phyloP scores from a whole-genome alignment of 805 yeast species.

The Alloascoidea africana region DNA sequence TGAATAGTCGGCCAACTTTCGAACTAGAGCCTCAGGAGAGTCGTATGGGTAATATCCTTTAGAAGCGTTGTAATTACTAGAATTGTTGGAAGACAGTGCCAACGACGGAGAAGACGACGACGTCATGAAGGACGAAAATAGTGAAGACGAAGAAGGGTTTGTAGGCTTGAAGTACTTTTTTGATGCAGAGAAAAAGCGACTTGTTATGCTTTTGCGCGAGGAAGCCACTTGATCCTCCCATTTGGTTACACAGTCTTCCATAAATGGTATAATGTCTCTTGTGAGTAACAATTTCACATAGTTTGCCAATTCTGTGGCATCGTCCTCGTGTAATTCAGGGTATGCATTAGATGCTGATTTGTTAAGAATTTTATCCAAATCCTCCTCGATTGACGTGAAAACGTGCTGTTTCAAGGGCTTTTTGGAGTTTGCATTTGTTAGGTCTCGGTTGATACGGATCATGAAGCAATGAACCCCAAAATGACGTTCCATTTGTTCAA shows the following conservation, averaged over 20 bases:
- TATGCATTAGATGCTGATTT: slow-evolving; percentile 8
- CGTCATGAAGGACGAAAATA: slow-evolving; percentile 9
- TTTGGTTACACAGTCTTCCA: slow-evolving; percentile 63
- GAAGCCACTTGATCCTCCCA: slow-evolving; percentile 80
- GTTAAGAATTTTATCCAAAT: slow-evolving; percentile 17
- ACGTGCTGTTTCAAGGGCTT: slow-evolving; percentile 16
- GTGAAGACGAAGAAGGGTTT: slow-evolving; percentile 16
- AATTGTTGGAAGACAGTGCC: too few relatives aligned
- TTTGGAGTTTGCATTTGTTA: slow-evolving; percentile 6
- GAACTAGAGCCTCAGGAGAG: slow-evolving; percentile 54
- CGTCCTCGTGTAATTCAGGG: slow-evolving; percentile 13
- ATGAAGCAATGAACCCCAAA: slow-evolving; percentile 19
- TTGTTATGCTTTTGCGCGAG: slow-evolving; percentile 64
- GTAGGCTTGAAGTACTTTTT: slow-evolving; percentile 36
- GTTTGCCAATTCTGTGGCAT: slow-evolving; percentile 24
- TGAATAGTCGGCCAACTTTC: slow-evolving; percentile 87
- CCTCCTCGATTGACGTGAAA: slow-evolving; percentile 31
- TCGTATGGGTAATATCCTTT: slow-evolving; percentile 46
- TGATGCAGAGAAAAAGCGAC: slow-evolving; percentile 55
- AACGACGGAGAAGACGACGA: slow-evolving; percentile 9
- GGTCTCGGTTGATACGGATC: slow-evolving; percentile 8
- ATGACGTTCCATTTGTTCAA: slow-evolving; percentile 23
- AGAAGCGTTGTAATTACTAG: slow-evolving; percentile 28
- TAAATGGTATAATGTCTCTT: slow-evolving; percentile 54
- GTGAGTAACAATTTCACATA: slow-evolving; percentile 32